A percentile compares a stretch with the other conserved stretches of the same genome.
Conservation (phyloP, 495 filamentous ascomycete genomes). For the Trichoderma orchidacearum region DNA sequence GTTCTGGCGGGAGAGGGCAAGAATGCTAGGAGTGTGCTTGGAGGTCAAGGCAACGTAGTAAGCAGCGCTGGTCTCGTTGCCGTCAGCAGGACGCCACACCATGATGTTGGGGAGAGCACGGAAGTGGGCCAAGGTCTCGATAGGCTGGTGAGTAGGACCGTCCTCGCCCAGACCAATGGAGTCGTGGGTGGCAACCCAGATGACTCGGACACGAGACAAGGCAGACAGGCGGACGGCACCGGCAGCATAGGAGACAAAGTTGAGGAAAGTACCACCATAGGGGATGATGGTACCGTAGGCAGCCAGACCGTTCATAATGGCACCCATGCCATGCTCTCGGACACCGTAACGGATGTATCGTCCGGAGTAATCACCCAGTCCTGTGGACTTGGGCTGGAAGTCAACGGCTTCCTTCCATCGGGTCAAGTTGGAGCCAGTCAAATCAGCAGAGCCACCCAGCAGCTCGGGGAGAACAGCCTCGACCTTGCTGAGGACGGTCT, state of each 20-base stretch:
- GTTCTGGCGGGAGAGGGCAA: slow-evolving; percentile 96
- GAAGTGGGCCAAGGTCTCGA: slow-evolving; percentile 99
- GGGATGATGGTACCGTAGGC: slow-evolving; percentile 94
- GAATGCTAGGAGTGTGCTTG: slow-evolving; percentile 79
- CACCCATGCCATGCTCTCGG: slow-evolving; percentile 94
- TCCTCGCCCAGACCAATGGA: slow-evolving; percentile 99
- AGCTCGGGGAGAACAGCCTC: slow-evolving; percentile 77
- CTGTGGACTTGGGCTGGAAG: slow-evolving; percentile 83
- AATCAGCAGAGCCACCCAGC: slow-evolving; percentile 87
- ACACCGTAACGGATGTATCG: slow-evolving; percentile 97
- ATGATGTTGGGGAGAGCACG: slow-evolving; percentile 98
- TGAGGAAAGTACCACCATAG: slow-evolving; percentile 92
- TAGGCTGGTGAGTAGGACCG: slow-evolving; percentile 96
- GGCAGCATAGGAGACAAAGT: slow-evolving; percentile 98
- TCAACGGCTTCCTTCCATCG: slow-evolving; percentile 93
- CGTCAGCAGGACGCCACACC: slow-evolving; percentile 98
- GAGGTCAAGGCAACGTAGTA: slow-evolving; percentile 93
- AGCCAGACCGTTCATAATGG: slow-evolving; percentile 93
- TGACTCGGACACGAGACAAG: slow-evolving; percentile 78
- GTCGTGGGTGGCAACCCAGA: slow-evolving; percentile 98
- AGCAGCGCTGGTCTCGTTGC: slow-evolving; percentile 94
- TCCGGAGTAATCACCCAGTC: slow-evolving; percentile 76
- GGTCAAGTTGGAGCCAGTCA: slow-evolving; percentile 98
- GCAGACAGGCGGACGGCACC: slow-evolving; percentile 90
- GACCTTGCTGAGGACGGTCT: slow-evolving; percentile 83